Base-by-base conservation (phyloP, 164 flowering plant genomes). In the Dillenia suffruticosa region DNA sequence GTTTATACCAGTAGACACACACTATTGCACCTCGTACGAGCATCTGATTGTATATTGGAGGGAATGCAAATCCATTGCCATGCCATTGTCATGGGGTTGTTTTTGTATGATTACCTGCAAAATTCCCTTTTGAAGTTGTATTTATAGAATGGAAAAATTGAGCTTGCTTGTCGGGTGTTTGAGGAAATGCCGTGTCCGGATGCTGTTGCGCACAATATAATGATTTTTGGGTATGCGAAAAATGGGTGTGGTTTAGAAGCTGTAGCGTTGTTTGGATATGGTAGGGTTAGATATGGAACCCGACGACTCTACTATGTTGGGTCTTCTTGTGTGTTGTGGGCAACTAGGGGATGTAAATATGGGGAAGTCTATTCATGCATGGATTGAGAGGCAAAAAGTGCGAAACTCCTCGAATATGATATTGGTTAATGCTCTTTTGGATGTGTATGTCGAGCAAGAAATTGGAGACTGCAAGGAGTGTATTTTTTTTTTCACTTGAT, bases 361-460 rank as follows among this genome's bases (percentile, higher is more conserved):
- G 13, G 89, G 84, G 50, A 80, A 75, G 57, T 75, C 82, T 52
- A 65, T 82, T 72, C 89, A 84, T 71, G 80, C 75, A 44, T 78
- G 80, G 81, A 75, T 80, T 32, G 72, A 62, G 26, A 66, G 76
- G 64, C 68, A 66, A 67, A 62, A 56, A 16, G 50, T 12, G 22
- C 22, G 17, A 13, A 48, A 24, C 19, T 68, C 63, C 58, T 46
- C 58, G 14, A 79, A 80, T 68, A 51, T 71, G 68, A 70, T 75
- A 49, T 57, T 84, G 62, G 55, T 46, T 58, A 82, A 84, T 72
- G 80, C 89, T 55, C 78, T 84, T 67, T n/a, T 84, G 48, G 84
- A 82, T 71, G 78, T 82, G 83, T 84, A 84, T 56, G 80, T 72
- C 22, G 82, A 80, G 80, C 57, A 69, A 64, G 50, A 76, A 82